Base-by-base conservation (phyloP, 1,139 yeast genomes). In the Candida labiduridarum region DNA sequence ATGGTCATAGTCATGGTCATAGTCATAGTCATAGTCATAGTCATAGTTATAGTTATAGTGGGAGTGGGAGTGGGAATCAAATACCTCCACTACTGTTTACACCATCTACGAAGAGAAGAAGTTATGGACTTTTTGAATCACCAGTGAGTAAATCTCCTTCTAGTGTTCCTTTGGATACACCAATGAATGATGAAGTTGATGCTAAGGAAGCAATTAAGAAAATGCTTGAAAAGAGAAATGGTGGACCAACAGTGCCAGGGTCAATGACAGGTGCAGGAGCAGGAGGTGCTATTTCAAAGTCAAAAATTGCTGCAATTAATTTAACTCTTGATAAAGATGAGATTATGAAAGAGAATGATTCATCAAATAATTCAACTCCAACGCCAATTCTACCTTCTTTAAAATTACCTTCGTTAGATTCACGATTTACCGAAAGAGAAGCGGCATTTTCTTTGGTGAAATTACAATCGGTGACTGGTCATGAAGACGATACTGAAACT, bases 21-120 rank as follows among this genome's bases (percentile, higher is more conserved):
- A 8, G 33, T 29, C 11, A 29, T 12, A 29, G 4, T 29, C n/a
- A 29, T 29, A 9, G 9, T 3, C 33, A 29, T 30, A 3, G 34
- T 11, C 34, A n/a, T 30, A 30, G 34, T 30, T 4, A 30, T 30
- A 30, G 34, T 11, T 5, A 30, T 11, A 30, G 14, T 30, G 2
- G 11, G 3, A 25, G 29, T 33, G 9, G 8, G 8, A 14, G 15
- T 18, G 22, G 25, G 10, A 19, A n/a, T 18, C 41, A 38, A 25
- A 22, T 25, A 11, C 45, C 34, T 14, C n/a, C 44, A n/a, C 56
- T 74, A 31, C 79, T 79, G 43, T 69, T 69, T 51, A 69, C 78
- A 4, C 80, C 80, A 3, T 67, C 76, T 3, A 59, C 69, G 51
- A 76, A 76, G 52, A 55, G 80, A 22, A 61, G 67, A 41, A 69